Conservation (phyloP, 768 basidiomycete genomes). For the Lactarius psammicola region DNA sequence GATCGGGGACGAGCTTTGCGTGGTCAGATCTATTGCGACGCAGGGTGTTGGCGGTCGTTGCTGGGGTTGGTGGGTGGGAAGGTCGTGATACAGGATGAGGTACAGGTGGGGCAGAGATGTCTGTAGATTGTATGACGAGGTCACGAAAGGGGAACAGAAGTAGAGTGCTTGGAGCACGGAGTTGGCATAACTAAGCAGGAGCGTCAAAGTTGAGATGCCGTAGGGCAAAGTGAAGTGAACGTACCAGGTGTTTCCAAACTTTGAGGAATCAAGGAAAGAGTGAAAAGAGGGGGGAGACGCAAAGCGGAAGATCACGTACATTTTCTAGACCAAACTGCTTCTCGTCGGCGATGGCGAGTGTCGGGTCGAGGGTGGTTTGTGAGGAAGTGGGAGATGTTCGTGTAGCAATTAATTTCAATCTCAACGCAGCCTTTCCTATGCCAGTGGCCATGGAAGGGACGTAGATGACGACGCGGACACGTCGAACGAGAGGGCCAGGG, state of each 20-base stretch:
- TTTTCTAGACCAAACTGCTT: slow-evolving; percentile 98
- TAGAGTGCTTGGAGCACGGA: slow-evolving; percentile 98
- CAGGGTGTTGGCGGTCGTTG: slow-evolving; percentile 38
- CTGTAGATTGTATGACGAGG: slow-evolving; percentile 71
- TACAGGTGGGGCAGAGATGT: slow-evolving; percentile 46
- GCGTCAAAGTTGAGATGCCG: background rate
- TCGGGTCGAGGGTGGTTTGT: slow-evolving; percentile 20
- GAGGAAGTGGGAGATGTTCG: slow-evolving; percentile 8
- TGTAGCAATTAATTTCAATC: slow-evolving; percentile 19
- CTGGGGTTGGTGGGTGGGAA: slow-evolving; percentile 34
- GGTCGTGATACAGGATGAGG: slow-evolving; percentile 33
- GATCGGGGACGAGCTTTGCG: slow-evolving; percentile 42
- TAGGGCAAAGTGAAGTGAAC: slow-evolving; percentile 24
- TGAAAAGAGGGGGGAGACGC: slow-evolving; percentile 17
- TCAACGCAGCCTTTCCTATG: slow-evolving; percentile 29
- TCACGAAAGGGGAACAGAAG: slow-evolving; percentile 93
- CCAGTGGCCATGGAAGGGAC: slow-evolving; percentile 10
- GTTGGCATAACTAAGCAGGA: slow-evolving; percentile 79
- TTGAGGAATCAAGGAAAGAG: slow-evolving; percentile 2
- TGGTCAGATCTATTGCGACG: slow-evolving; percentile 64
- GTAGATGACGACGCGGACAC: background rate
- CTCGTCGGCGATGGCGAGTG: slow-evolving; percentile 58
- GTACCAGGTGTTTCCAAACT: slow-evolving; percentile 98
- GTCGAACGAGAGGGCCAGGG: slow-evolving; percentile 6
- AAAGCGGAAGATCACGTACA: slow-evolving; percentile 48